phyloP scores from a whole-genome alignment of 1,284 basidiomycete genomes.

The Tetrapyrgos nigripes region DNA sequence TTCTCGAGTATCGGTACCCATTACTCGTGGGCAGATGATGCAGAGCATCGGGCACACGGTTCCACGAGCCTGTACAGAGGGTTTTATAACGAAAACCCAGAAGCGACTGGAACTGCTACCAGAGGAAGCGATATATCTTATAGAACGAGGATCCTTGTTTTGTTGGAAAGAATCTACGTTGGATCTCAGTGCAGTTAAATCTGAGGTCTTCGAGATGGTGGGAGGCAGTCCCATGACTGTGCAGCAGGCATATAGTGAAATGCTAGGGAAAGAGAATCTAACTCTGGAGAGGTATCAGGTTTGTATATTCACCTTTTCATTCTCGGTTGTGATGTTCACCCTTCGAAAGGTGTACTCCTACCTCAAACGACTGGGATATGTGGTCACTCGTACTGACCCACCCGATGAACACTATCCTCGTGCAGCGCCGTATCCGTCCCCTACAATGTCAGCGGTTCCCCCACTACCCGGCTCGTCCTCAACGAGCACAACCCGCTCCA shows the following conservation, averaged over 20 bases:
- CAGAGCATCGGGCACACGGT: slow-evolving; percentile 79
- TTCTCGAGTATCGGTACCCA: slow-evolving; percentile 70
- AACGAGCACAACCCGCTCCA: slow-evolving; percentile 32
- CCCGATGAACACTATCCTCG: slow-evolving; percentile 66
- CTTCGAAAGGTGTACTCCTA: slow-evolving; percentile 84
- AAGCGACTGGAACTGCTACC: slow-evolving; percentile 87
- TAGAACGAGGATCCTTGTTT: slow-evolving; percentile 88
- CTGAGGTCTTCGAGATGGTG: slow-evolving; percentile 20
- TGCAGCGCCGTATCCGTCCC: slow-evolving; percentile 43
- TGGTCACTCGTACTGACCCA: slow-evolving; percentile 76
- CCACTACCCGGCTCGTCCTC: slow-evolving; percentile 27
- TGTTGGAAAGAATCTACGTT: slow-evolving; percentile 68
- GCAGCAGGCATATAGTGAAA: slow-evolving; percentile 86
- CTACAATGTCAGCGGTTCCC: neutral
- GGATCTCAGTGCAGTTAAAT: slow-evolving; percentile 26
- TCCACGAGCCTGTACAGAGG: slow-evolving; percentile 47
- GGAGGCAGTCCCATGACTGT: slow-evolving; percentile 84
- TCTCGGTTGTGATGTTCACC: neutral
- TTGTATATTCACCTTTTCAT: slow-evolving; percentile 23
- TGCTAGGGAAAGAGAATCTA: slow-evolving; percentile 81
- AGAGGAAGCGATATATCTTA: slow-evolving; percentile 92
- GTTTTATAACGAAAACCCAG: slow-evolving; percentile 44
- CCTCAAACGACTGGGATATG: slow-evolving; percentile 90
- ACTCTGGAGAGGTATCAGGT: slow-evolving; percentile 91
- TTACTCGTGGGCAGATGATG: slow-evolving; percentile 81